A percentile compares a stretch with the other conserved stretches of the same genome.
phyloP scores from a whole-genome alignment of 352 stramenopile species.

The Globisporangium radiosum region DNA sequence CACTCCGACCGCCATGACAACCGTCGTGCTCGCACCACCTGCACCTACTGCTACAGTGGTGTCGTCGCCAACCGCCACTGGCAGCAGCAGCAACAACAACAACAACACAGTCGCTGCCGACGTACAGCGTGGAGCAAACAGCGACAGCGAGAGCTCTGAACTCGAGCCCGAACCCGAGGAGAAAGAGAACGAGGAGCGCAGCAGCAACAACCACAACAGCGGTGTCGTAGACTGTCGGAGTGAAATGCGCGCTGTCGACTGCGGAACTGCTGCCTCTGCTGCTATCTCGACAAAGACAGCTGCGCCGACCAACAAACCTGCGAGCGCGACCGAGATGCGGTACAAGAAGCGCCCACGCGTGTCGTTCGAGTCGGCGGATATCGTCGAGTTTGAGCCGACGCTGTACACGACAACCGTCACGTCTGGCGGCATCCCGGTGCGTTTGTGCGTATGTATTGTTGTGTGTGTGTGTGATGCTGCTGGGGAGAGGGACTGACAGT shows the following conservation, averaged over 20 bases:
- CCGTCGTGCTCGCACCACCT: conserved; percentile 36
- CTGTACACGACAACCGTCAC: conserved; percentile 78
- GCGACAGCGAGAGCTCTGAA: not conserved
- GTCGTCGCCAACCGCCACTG: conserved; percentile 13
- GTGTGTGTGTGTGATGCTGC: not conserved
- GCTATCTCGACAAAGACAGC: not conserved
- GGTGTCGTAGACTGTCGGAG: too few relatives aligned
- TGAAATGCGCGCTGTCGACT: too few relatives aligned
- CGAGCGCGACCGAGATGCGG: conserved; percentile 18
- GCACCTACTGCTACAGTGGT: conserved; percentile 14
- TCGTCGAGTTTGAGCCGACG: conserved; percentile 82
- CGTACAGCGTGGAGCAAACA: too few relatives aligned
- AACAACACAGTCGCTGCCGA: too few relatives aligned
- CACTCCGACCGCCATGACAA: conserved; percentile 29
- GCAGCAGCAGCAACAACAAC: not conserved
- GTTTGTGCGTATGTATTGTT: not conserved
- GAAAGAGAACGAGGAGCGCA: conserved; percentile 16
- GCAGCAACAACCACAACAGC: conserved; percentile 1
- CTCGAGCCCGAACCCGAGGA: conserved; percentile 16
- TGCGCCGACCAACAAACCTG: conserved; percentile 3
- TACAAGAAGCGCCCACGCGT: conserved; percentile 63
- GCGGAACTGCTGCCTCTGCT: not conserved
- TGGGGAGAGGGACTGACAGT: too few relatives aligned
- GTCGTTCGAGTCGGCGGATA: conserved; percentile 74
- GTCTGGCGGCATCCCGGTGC: conserved; percentile 60